Percentiles rank a stretch among this genome's conserved stretches.
phyloP scores from a whole-genome alignment of 768 basidiomycete species.

The Calocybe gangraenosa region DNA sequence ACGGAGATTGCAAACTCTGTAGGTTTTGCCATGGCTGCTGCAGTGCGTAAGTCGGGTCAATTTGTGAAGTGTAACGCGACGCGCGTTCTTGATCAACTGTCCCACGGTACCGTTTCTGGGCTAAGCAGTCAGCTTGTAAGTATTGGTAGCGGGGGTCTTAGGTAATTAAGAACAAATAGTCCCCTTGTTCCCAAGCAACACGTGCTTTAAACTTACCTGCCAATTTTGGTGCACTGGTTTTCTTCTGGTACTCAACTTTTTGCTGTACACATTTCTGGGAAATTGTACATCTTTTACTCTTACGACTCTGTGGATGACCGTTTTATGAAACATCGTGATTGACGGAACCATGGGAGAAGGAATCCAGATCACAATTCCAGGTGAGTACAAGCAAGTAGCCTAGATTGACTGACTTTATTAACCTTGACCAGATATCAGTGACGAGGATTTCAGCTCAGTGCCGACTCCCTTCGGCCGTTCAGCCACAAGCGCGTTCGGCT shows the following conservation, averaged over 20 bases:
- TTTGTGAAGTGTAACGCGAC: conserved; percentile 38
- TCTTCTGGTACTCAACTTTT: conserved; percentile 1
- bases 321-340: conserved; percentile 3
- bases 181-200: conserved; percentile 12
- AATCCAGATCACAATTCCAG: conserved; percentile 65
- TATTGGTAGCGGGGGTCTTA: conserved; percentile 12
- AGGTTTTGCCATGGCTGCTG: conserved; percentile 49
- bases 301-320: conserved; percentile 16
- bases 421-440: conserved; percentile 62
- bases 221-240: conserved; percentile 5
- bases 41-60: neutral
- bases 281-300: conserved; percentile 8
- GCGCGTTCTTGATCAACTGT: conserved; percentile 40
- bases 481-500: conserved; percentile 38
- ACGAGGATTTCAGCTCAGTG: conserved; percentile 59
- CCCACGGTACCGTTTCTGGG: conserved; percentile 23
- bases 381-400: conserved; percentile 27
- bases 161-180: conserved; percentile 9
- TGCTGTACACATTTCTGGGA: conserved; percentile 12
- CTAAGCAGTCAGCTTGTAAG: conserved; percentile 2
- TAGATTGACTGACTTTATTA: conserved; percentile 9
- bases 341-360: conserved; percentile 36
- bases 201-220: neutral
- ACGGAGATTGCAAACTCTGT: conserved; percentile 60
- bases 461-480: conserved; percentile 71